phyloP scores from a whole-genome alignment of 2,329 filamentous ascomycete genomes.

The Verticillium klebahnii region DNA sequence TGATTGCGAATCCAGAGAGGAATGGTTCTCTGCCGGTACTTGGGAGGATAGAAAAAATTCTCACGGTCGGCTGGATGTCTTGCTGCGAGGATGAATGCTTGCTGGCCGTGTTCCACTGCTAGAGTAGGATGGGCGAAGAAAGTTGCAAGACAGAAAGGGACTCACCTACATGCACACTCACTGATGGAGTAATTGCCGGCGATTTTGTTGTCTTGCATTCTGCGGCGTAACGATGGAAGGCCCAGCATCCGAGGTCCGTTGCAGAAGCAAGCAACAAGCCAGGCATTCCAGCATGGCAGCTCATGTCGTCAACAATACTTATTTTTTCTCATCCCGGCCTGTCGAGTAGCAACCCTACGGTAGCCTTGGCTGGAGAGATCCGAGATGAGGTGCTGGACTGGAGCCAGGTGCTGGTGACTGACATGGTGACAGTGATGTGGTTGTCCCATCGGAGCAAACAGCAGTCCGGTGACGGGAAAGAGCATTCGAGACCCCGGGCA shows the following conservation, averaged over 20 bases:
- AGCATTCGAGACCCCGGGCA: not conserved
- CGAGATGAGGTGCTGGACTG: no score
- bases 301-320: no score
- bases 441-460: not conserved
- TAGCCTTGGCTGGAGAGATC: no score
- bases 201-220: not conserved
- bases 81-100: not conserved
- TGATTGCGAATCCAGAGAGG: not conserved
- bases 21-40: not conserved
- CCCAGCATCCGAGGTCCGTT: not conserved
- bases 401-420: not conserved
- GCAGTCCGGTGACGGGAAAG: not conserved
- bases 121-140: not conserved
- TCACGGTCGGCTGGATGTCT: not conserved
- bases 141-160: not conserved
- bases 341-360: no score
- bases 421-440: not conserved
- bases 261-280: not conserved
- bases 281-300: not conserved
- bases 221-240: not conserved
- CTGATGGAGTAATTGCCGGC: not conserved
- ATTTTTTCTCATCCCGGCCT: no score
- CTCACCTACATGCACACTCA: no score
- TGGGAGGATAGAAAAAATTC: not conserved
- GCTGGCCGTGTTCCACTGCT: not conserved